phyloP scores from a whole-genome alignment of 306 rosid species.

The Lathyrus tuberosus region DNA sequence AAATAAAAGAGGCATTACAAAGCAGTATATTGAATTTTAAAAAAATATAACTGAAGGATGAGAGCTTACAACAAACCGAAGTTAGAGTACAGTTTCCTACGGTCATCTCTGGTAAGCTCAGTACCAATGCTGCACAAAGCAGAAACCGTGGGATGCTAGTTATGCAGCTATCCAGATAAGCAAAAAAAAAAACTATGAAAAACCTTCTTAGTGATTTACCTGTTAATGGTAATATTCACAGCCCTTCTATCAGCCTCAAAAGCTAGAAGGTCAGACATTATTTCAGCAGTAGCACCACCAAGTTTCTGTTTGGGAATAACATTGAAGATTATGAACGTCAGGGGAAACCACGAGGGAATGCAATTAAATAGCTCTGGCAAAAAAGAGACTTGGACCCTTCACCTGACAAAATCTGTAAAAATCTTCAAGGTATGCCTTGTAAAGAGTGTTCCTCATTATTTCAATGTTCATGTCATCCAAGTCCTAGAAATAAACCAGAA shows the following conservation, averaged over 20 bases:
- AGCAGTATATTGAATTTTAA: slow-evolving; percentile 24
- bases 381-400: slow-evolving; percentile 27
- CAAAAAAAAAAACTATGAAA: slow-evolving; percentile 4
- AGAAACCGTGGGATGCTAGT: slow-evolving; percentile 33
- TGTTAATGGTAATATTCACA: slow-evolving; percentile 89
- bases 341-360: slow-evolving; percentile 6
- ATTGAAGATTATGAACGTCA: slow-evolving; percentile 38
- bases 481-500: slow-evolving; percentile 57
- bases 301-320: slow-evolving; percentile 67
- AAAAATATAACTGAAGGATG: slow-evolving; percentile 22
- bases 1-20: slow-evolving; percentile 29
- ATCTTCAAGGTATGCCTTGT: slow-evolving; percentile 98
- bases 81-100: slow-evolving; percentile 84
- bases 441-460: slow-evolving; percentile 97
- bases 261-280: slow-evolving; percentile 96
- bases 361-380: not conserved
- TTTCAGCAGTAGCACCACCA: slow-evolving; percentile 97
- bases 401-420: slow-evolving; percentile 97
- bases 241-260: slow-evolving; percentile 99
- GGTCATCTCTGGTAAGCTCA: slow-evolving; percentile 97
- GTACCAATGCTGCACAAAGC: slow-evolving; percentile 80
- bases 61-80: slow-evolving; percentile 93
- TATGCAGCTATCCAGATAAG: slow-evolving; percentile 17
- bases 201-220: slow-evolving; percentile 51
- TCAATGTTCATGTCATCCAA: slow-evolving; percentile 99